These are phyloP conservation scores for Ustilago xerochloae DNA, from an alignment of 1,284 basidiomycete species.

Conservation along the genomic window DNA sequence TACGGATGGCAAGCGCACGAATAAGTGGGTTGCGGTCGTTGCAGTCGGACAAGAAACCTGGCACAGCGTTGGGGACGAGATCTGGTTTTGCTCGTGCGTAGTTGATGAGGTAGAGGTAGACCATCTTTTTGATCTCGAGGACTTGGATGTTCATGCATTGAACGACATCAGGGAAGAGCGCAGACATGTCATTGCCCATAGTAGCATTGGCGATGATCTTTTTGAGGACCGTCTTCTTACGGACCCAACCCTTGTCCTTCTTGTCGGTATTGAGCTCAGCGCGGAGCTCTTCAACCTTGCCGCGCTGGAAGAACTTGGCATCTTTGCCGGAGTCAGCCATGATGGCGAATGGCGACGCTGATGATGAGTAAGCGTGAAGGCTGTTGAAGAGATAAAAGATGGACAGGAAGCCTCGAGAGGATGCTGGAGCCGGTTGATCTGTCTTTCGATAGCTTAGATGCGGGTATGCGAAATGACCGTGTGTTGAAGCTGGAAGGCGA, in stretches of 20 bases:
- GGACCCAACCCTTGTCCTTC: constrained; percentile 65
- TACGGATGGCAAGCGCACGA: constrained; percentile 89
- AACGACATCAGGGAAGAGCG: constrained; percentile 87
- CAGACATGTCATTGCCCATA: constrained; percentile 80
- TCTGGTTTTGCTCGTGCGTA: constrained; percentile 89
- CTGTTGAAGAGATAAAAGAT: not conserved
- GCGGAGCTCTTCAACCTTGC: constrained; percentile 65
- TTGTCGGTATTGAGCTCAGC: constrained; percentile 65
- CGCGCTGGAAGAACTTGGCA: constrained; percentile 67
- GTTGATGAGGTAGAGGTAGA: constrained; percentile 79
- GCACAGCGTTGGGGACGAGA: constrained; percentile 86
- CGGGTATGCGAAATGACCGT: too few species aligned
- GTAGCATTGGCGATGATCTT: constrained; percentile 68
- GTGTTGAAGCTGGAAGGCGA: too few species aligned
- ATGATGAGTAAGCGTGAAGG: not conserved
- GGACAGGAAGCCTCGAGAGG: too few species aligned
- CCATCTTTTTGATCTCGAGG: constrained; percentile 97
- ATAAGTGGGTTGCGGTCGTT: constrained; percentile 91
- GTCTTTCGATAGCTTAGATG: too few species aligned
- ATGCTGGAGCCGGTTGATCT: too few species aligned
- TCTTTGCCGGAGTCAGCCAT: constrained; percentile 63
- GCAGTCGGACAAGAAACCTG: constrained; percentile 90
- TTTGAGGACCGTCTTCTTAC: constrained; percentile 65
- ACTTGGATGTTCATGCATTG: constrained; percentile 83
- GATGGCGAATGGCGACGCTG: not conserved